These are phyloP conservation scores for Kuraishia capsulata DNA, from an alignment of 805 yeast species.

Conservation along the genomic window DNA sequence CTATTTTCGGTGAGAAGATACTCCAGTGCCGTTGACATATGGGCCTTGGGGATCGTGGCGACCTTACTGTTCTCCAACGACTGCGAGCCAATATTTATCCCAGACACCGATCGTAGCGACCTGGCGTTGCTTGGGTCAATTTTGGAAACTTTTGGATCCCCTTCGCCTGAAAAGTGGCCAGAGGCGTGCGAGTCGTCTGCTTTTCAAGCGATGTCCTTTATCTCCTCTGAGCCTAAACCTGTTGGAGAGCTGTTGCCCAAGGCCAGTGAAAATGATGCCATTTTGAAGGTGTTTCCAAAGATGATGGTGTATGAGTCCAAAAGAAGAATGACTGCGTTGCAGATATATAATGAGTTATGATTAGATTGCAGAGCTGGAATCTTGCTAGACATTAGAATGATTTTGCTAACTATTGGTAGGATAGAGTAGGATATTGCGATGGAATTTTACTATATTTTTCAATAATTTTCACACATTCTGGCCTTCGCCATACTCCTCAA, in stretches of 20 bases:
- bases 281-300: slow-evolving; percentile 22
- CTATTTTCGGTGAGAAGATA: slow-evolving; percentile 53
- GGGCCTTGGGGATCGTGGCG: slow-evolving; percentile 62
- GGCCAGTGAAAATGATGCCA: slow-evolving; percentile 10
- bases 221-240: slow-evolving; percentile 12
- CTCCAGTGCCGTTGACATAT: slow-evolving; percentile 49
- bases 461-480: too few species aligned
- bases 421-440: too few species aligned
- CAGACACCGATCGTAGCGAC: slow-evolving; percentile 40
- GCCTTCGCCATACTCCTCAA: slow-evolving; percentile 2
- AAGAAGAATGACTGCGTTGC: slow-evolving; percentile 20
- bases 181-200: slow-evolving; percentile 28
- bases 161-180: slow-evolving; percentile 33
- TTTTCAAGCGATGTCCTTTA: slow-evolving; percentile 23
- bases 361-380: too few species aligned
- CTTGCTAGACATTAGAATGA: too few species aligned
- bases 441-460: too few species aligned
- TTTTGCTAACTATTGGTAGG: too few species aligned
- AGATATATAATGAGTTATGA: too few species aligned
- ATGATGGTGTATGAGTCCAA: slow-evolving; percentile 35
- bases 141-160: slow-evolving; percentile 55
- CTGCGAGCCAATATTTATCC: slow-evolving; percentile 26
- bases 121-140: slow-evolving; percentile 47
- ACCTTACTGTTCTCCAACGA: slow-evolving; percentile 38
- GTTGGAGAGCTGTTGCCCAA: slow-evolving; percentile 25